A percentile compares a stretch with the other conserved stretches of the same genome.
phyloP scores from a whole-genome alignment of 257 asterid species.

The Datura wrightii region DNA sequence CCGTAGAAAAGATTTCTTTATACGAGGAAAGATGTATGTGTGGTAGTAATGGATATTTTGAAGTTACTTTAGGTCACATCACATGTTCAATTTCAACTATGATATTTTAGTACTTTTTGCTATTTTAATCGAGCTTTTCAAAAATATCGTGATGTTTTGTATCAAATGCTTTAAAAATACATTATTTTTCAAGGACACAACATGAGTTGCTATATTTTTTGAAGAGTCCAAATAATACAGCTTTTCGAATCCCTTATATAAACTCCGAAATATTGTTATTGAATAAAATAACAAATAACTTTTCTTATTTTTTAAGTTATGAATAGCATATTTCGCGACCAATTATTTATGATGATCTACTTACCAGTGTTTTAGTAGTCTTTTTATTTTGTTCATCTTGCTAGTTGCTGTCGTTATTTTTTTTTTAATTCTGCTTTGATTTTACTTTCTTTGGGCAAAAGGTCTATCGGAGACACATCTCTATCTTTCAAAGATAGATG shows the following conservation, averaged over 20 bases:
- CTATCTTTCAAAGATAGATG: not conserved
- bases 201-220: too few species aligned
- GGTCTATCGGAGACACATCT: not conserved
- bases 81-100: not conserved
- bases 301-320: not conserved
- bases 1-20: too few species aligned
- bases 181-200: not conserved
- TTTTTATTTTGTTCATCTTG: not conserved
- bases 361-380: too few species aligned
- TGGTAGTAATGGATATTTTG: not conserved
- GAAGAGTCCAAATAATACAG: not conserved
- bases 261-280: not conserved
- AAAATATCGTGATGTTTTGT: too few species aligned
- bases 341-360: not conserved
- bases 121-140: too few species aligned
- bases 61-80: not conserved
- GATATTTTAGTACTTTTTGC: not conserved
- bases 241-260: not conserved
- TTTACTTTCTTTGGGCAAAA: not conserved
- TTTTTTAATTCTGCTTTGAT: too few species aligned
- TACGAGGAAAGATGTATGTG: too few species aligned
- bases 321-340: not conserved
- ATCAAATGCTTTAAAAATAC: too few species aligned
- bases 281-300: not conserved
- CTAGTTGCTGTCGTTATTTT: too few species aligned